Percentiles rank a stretch among this genome's conserved stretches.
These are phyloP conservation scores for Paecilomyces sp. DNA, from an alignment of 2,329 filamentous ascomycete species.

Conservation along the genomic window DNA sequence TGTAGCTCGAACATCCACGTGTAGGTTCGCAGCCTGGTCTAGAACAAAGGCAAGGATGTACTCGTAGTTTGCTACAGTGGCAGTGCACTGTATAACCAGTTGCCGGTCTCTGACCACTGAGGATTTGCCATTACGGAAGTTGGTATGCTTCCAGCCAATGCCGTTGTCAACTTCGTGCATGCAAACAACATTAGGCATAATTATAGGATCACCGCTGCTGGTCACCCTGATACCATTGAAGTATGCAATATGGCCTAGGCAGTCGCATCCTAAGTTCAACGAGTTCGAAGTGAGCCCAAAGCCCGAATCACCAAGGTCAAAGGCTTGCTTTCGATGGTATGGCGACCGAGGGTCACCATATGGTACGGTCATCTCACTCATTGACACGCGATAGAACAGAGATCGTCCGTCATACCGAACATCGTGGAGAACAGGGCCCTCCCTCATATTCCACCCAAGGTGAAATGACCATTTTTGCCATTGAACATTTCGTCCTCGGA, in stretches of 20 bases:
- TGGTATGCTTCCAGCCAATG: slow-evolving; percentile 65
- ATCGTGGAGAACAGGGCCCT: slow-evolving; percentile 63
- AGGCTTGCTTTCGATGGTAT: slow-evolving; percentile 63
- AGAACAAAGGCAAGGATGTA: slow-evolving; percentile 67
- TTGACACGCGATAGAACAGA: slow-evolving; percentile 59
- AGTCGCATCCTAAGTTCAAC: slow-evolving; percentile 63
- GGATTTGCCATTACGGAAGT: slow-evolving; percentile 59
- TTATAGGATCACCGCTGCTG: slow-evolving; percentile 51
- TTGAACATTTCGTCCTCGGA: slow-evolving; percentile 49
- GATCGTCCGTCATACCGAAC: slow-evolving; percentile 56
- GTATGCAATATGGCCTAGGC: slow-evolving; percentile 63
- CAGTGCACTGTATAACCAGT: slow-evolving; percentile 62
- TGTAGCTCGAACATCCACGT: slow-evolving; percentile 62
- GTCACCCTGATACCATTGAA: slow-evolving; percentile 53
- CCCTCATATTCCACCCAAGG: slow-evolving; percentile 55
- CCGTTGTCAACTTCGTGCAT: slow-evolving; percentile 65
- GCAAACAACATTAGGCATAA: slow-evolving; percentile 60
- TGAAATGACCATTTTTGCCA: slow-evolving; percentile 63
- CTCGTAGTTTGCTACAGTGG: slow-evolving; percentile 66
- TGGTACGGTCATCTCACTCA: slow-evolving; percentile 59
- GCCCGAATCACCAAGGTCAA: slow-evolving; percentile 61
- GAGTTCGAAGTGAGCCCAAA: slow-evolving; percentile 64
- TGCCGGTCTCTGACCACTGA: slow-evolving; percentile 58
- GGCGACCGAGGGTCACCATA: slow-evolving; percentile 56
- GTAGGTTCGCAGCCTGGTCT: slow-evolving; percentile 61